Conservation (phyloP, 2,329 filamentous ascomycete genomes). For the Alternaria sp. region DNA sequence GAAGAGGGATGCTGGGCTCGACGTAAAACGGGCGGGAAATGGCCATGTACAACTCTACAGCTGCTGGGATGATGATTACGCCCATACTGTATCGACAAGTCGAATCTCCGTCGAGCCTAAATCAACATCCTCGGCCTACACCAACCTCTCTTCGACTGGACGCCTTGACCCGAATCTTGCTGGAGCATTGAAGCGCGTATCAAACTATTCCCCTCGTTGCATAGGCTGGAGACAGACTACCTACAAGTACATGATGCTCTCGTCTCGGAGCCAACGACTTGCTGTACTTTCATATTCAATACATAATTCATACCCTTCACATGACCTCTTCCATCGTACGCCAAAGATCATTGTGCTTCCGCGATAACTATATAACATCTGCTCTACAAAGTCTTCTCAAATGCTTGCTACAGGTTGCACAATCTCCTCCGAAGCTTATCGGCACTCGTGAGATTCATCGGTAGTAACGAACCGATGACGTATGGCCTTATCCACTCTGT, state of each 20-base stretch:
- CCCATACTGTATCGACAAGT: background rate
- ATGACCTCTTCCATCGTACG: background rate
- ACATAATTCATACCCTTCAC: conserved; percentile 5
- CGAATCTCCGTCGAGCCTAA: background rate
- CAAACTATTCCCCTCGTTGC: background rate
- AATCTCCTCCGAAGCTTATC: conserved; percentile 8
- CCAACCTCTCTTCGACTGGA: background rate
- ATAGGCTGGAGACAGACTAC: background rate
- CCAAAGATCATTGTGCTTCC: background rate
- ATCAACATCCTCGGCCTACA: background rate
- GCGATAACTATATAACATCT: background rate
- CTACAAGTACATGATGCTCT: background rate
- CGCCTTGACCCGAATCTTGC: background rate
- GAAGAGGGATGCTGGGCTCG: background rate
- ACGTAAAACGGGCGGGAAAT: background rate
- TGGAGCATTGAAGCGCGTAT: background rate
- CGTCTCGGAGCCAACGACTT: conserved; percentile 1
- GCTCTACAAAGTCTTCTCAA: background rate
- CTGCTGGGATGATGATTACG: background rate
- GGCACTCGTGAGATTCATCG: conserved; percentile 9
- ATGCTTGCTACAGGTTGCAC: background rate
- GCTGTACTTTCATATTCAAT: conserved; percentile 12
- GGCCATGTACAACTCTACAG: background rate
- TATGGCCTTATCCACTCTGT: background rate
- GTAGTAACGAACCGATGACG: conserved; percentile 4